Evolutionary conservation across 2,329 filamentous ascomycete species (phyloP).

Genomic region (Penicillium italicum): DNA sequence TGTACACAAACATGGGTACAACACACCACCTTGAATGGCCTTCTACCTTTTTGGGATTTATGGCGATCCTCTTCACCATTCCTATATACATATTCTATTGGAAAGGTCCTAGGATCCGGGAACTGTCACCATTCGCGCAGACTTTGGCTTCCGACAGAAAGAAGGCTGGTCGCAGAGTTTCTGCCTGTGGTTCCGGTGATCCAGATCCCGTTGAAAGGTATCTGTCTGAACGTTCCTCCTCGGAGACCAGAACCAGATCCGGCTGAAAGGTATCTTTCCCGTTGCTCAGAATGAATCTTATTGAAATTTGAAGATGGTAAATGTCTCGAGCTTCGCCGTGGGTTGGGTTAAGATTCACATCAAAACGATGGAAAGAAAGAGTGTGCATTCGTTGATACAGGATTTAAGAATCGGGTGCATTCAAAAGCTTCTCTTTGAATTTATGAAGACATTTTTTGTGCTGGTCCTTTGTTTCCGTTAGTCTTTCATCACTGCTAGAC

Average conservation of each 20-base stretch:
- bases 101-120: slow-evolving; percentile 57
- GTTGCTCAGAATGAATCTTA: neutral
- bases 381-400: neutral
- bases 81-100: slow-evolving; percentile 66
- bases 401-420: neutral
- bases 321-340: neutral
- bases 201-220: slow-evolving; percentile 25
- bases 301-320: neutral
- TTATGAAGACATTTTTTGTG: neutral
- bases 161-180: slow-evolving; percentile 25
- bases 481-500: neutral
- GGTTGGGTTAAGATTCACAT: neutral
- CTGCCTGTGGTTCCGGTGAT: slow-evolving; percentile 27
- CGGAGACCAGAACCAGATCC: neutral
- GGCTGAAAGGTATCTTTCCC: slow-evolving; percentile 2
- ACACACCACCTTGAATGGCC: slow-evolving; percentile 54
- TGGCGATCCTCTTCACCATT: slow-evolving; percentile 58
- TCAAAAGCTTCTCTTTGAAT: neutral
- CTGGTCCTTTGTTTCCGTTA: neutral
- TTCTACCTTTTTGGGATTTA: slow-evolving; percentile 57
- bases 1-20: slow-evolving; percentile 49
- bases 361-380: neutral
- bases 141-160: slow-evolving; percentile 49
- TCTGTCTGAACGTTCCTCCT: slow-evolving; percentile 11
- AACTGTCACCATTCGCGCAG: slow-evolving; percentile 61